Evolutionary conservation across 2,329 filamentous ascomycete species (phyloP), one percentile per base, ranked within the genome.

Genomic region (Coleophoma crateriformis): DNA sequence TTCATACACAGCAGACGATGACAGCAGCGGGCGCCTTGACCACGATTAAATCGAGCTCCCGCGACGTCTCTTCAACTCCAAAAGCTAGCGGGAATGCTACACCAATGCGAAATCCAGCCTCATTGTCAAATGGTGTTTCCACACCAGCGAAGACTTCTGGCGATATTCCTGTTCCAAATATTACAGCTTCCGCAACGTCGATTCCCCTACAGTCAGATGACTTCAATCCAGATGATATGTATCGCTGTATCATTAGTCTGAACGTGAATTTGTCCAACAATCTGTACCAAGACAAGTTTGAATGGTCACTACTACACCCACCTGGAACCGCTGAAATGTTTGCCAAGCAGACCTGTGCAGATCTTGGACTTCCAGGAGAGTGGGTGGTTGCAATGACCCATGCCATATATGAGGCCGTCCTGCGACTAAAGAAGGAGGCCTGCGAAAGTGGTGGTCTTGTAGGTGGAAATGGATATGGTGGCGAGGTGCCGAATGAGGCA

Each of bases 341-440:
- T 66, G 91, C 94, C 33, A 90, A 89, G 64, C 83, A 90, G 56
- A 97, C 94, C 0, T 97, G 94, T 65, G 88, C 90, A 27, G 94
- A 99, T 65, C 75, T 99, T 8, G 92, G 92, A 7, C 74, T 99
- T 47, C 78, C 85, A 7, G 90, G 90, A 42, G 94, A 99, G 71
- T 99, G 94, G 90, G 83, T 96, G 4, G 88, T 90, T 3, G 89
- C 90, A 32, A 89, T 99, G 73, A 89, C 94, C 13, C 92, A 96
- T 64, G 94, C 91, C 33, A 97, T 99, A 59, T 97, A 97, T 68
- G 94, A 99, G 68, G 88, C 94, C 10, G 90, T 95, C 0, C 69
- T 97, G 54, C 87, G 88, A 43, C 73, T 96, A 33, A 97, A 97
- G 72, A 99, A 99, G 68, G 94, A 97, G 64, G 90, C 91, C 1